A percentile compares a stretch with the other conserved stretches of the same genome.
These are phyloP conservation scores for Boletus vinaceobasis DNA, from an alignment of 768 basidiomycete genomes.

Conservation along the genomic window DNA sequence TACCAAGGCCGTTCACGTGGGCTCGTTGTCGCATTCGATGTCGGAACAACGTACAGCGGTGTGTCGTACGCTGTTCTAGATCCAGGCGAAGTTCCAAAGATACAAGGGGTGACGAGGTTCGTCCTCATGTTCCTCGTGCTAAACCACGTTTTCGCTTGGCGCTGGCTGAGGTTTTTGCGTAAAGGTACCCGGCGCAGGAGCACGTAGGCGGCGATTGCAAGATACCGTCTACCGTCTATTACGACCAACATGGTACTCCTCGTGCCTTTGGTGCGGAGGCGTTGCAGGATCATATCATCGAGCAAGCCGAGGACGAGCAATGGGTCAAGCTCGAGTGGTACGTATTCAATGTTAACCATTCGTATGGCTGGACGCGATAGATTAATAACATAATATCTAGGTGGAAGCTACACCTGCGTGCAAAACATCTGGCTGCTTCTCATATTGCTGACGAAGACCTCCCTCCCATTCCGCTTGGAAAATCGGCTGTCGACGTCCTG, in stretches of 20 bases:
- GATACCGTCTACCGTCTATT: slow-evolving; percentile 49
- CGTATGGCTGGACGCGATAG: neutral
- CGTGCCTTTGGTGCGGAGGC: slow-evolving; percentile 47
- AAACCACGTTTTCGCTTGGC: neutral
- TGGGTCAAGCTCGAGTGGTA: slow-evolving; percentile 48
- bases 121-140: slow-evolving; percentile 18
- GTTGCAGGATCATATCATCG: slow-evolving; percentile 35
- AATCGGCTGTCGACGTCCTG: slow-evolving; percentile 41
- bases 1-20: slow-evolving; percentile 37
- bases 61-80: slow-evolving; percentile 42
- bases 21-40: slow-evolving; percentile 39
- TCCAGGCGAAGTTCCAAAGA: slow-evolving; percentile 36
- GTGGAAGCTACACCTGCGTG: slow-evolving; percentile 39
- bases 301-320: slow-evolving; percentile 41
- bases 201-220: slow-evolving; percentile 43
- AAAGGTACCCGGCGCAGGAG: slow-evolving; percentile 41
- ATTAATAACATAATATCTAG: slow-evolving; percentile 9
- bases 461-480: slow-evolving; percentile 41
- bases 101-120: slow-evolving; percentile 34
- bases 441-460: slow-evolving; percentile 34
- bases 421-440: slow-evolving; percentile 31
- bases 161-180: slow-evolving; percentile 3
- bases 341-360: neutral
- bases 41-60: slow-evolving; percentile 42
- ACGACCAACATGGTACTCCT: slow-evolving; percentile 38